These are phyloP conservation scores for Gracilaria vermiculophylla DNA, from an alignment of 23 red algal species.

Conservation along the genomic window DNA sequence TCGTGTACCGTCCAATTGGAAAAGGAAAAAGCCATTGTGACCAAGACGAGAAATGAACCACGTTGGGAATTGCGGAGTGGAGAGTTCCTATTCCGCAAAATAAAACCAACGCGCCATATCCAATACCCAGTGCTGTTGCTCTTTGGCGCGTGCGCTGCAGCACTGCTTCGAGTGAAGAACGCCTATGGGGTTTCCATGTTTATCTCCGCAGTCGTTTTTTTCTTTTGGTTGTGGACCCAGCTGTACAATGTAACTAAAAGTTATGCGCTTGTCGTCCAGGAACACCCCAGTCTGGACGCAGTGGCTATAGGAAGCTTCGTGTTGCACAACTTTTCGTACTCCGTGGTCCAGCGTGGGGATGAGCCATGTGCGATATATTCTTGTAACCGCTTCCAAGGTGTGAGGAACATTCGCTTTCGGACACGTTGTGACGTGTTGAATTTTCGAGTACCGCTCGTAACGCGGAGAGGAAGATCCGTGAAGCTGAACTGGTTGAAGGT, in stretches of 20 bases:
- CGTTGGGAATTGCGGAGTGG: not conserved
- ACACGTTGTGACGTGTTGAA: conserved; percentile 5
- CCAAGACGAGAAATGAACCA: not conserved
- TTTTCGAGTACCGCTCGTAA: conserved; percentile 7
- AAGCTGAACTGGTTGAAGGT: conserved; percentile 23
- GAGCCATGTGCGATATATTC: not conserved
- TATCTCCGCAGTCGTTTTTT: not conserved
- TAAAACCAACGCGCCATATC: not conserved
- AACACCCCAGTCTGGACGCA: not conserved
- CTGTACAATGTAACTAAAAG: not conserved
- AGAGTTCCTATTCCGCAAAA: not conserved
- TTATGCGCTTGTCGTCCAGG: not conserved
- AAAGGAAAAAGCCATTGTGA: not conserved
- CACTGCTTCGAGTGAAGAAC: not conserved
- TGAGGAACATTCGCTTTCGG: conserved; percentile 3
- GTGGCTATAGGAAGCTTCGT: not conserved
- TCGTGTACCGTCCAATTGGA: not conserved
- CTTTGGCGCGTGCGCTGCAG: not conserved
- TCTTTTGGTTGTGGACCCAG: not conserved
- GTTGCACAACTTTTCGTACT: conserved; percentile 14
- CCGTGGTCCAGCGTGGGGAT: not conserved
- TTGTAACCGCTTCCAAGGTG: conserved; percentile 5
- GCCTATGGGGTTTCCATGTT: not conserved
- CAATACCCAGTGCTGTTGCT: too few species aligned
- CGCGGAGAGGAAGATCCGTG: not conserved